Evolutionary conservation across 169 alveolate genomes (phyloP), one percentile per base, ranked within the genome.

Genomic region (Cryptosporidium xiaoi): DNA sequence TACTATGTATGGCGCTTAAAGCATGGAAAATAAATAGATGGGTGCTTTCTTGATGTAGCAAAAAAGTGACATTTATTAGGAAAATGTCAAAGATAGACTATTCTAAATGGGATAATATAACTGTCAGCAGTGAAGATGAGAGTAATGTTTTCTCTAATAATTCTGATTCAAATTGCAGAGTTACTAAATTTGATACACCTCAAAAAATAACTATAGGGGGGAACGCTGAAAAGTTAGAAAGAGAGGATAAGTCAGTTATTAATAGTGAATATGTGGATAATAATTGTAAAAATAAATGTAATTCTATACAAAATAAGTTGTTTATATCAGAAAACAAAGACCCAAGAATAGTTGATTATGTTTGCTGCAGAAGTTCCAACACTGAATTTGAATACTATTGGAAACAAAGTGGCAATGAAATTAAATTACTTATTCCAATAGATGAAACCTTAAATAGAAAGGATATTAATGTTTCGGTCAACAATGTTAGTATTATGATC

Each of bases 51-150:
- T 34, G 40, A 51, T 29, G 18, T 12, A 62, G 18, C 12, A 62
- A 8, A 34, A 13, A 6, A 20, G 8, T 2, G 1, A 62, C 7
- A 27, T 24, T 20, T 62, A 27, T 20, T 0, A 6, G 2, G 48
- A 29, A 62, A 10, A 77, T 77, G 87, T 60, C 87, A 60, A 34
- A 51, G 8, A 60, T 77, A n/a, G 87, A 77, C 87, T 77, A 77
- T 46, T 77, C 87, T 1, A 77, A 62, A 27, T 77, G 87, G 87
- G 87, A 77, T 46, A 77, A 77, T 2, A 56, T 77, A 20, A 60
- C 53, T 29, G 16, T 77, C 1, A 62, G 71, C 64, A 77, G 87
- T n/a, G 67, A 62, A 27, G 87, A 77, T 29, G 87, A 77, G 24
- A 36, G 27, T 33, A 31, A 51, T 33, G 1, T 40, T 40, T 3